Evolutionary conservation across 768 basidiomycete genomes (phyloP).

Genomic region (Russula emetica): DNA sequence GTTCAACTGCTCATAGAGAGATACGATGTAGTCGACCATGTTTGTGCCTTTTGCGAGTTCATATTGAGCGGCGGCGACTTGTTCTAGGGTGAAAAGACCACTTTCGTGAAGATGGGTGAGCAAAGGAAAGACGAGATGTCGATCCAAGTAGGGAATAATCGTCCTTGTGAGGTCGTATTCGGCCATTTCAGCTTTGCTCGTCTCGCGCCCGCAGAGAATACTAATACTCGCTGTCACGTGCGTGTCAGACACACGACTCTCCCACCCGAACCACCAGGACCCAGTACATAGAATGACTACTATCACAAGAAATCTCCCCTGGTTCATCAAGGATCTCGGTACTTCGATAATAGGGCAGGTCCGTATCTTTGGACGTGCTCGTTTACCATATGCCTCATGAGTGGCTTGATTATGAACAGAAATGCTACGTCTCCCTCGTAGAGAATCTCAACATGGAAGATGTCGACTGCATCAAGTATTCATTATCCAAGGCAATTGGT

Average conservation of each 20-base stretch:
- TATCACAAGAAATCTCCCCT: conserved; percentile 81
- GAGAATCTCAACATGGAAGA: conserved; percentile 78
- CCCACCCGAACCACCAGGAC: neutral
- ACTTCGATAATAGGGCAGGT: conserved; percentile 80
- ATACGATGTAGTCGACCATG: conserved; percentile 92
- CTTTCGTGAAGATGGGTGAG: conserved; percentile 81
- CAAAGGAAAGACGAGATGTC: conserved; percentile 90
- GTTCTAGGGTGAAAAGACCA: conserved; percentile 68
- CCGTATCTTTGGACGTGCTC: conserved; percentile 24
- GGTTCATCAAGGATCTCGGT: conserved; percentile 77
- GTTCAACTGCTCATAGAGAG: conserved; percentile 73
- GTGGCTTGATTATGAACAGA: conserved; percentile 40
- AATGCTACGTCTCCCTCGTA: conserved; percentile 87
- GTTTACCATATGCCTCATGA: conserved; percentile 14
- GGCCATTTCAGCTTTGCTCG: conserved; percentile 49
- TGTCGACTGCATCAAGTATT: conserved; percentile 82
- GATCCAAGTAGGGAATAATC: conserved; percentile 87
- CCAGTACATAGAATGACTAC: conserved; percentile 48
- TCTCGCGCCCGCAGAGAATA: too few relatives aligned
- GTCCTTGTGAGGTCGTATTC: conserved; percentile 90
- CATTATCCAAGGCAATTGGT: conserved; percentile 88
- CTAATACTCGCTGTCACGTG: conserved; percentile 3
- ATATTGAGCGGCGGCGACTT: conserved; percentile 90
- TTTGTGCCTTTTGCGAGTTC: conserved; percentile 96
- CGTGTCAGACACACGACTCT: neutral